A percentile compares a stretch with the other conserved stretches of the same genome.
phyloP scores from a whole-genome alignment of 2,329 filamentous ascomycete species.

The Colletotrichum theobromicola region DNA sequence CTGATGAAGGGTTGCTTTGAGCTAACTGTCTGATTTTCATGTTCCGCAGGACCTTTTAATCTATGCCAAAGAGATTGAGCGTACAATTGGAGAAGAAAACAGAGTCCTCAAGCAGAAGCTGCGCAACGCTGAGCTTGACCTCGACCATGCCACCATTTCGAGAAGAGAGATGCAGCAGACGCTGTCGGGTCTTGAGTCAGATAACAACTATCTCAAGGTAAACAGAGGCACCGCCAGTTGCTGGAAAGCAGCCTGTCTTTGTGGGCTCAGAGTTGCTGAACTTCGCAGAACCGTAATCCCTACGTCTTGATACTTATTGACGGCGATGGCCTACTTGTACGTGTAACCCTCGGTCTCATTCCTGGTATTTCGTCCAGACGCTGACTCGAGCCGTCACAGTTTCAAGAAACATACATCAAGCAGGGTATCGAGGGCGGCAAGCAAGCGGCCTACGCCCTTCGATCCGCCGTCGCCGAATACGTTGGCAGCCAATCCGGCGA shows the following conservation, averaged over 20 bases:
- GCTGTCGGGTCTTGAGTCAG: constrained; percentile 42
- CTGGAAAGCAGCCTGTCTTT: not conserved
- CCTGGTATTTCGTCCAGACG: not conserved
- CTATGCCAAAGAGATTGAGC: constrained; percentile 51
- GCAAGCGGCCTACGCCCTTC: constrained; percentile 55
- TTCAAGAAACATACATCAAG: constrained; percentile 59
- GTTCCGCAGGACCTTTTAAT: constrained; percentile 50
- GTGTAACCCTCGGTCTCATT: not conserved
- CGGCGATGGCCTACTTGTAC: constrained; percentile 66
- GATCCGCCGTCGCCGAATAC: constrained; percentile 50
- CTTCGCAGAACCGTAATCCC: constrained; percentile 54
- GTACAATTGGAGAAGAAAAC: constrained; percentile 48
- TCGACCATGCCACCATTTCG: constrained; percentile 52
- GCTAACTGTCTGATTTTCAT: not conserved
- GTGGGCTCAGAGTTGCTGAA: not conserved
- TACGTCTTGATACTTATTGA: constrained; percentile 68
- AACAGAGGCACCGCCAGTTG: constrained; percentile 18
- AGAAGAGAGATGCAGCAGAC: constrained; percentile 56
- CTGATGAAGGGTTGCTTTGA: not conserved
- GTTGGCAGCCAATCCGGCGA: constrained; percentile 49
- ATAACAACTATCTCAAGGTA: constrained; percentile 54
- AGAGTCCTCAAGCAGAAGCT: constrained; percentile 44
- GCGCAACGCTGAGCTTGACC: constrained; percentile 51
- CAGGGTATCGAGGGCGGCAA: constrained; percentile 62
- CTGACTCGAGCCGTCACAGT: constrained; percentile 43